These are phyloP conservation scores for Salvia hispanica DNA, from an alignment of 257 asterid genomes.

Conservation along the genomic window DNA sequence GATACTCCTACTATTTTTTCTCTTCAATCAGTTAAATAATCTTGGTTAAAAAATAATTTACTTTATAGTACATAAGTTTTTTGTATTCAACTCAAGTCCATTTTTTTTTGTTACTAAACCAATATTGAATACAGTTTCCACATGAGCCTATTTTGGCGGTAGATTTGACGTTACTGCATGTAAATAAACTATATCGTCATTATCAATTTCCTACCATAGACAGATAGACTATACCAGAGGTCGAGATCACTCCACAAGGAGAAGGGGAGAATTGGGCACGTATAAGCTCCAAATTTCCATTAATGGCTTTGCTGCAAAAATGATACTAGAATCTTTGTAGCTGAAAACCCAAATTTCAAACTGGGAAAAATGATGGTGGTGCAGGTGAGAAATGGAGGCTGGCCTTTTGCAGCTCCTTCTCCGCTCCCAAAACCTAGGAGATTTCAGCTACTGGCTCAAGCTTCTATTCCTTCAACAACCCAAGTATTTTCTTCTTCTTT, in stretches of 20 bases:
- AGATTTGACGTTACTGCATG: neutral
- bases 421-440: constrained; percentile 39
- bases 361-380: constrained; percentile 24
- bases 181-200: neutral
- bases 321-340: too few species aligned
- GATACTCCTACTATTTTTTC: too few species aligned
- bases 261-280: neutral
- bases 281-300: constrained; percentile 12
- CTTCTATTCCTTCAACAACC: constrained; percentile 78
- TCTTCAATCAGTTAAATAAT: too few species aligned
- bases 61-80: too few species aligned
- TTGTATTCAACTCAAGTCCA: too few species aligned
- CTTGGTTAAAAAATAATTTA: too few species aligned
- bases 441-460: constrained; percentile 41
- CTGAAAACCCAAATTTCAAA: neutral
- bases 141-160: too few species aligned
- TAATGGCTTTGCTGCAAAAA: constrained; percentile 14
- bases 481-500: constrained; percentile 45
- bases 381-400: constrained; percentile 47
- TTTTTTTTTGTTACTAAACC: too few species aligned
- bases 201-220: neutral
- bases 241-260: constrained; percentile 14
- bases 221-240: neutral
- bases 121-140: too few species aligned
- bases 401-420: constrained; percentile 37